Evolutionary conservation across 352 stramenopile species (phyloP), one percentile per base, ranked within the genome.

Genomic region (Pythium brachiatum): DNA sequence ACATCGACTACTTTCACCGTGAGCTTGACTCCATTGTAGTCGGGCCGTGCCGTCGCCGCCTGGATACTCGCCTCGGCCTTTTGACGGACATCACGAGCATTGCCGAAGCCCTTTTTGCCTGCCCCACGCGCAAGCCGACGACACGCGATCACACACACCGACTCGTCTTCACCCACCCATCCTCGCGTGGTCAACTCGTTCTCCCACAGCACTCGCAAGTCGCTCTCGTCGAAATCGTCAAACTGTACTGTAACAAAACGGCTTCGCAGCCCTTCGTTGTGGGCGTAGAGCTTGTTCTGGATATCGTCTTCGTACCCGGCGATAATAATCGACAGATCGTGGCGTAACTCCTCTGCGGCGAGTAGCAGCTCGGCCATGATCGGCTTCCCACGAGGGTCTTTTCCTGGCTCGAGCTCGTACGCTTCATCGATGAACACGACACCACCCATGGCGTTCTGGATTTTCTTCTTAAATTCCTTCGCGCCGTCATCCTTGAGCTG

Each of bases 361-460:
- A 86, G 83, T 16, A 98, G 63, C 26, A 98, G 58, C 50, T 96
- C 81, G 2, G 94, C 90, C n/a, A 96, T 79, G 26, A 98, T 94
- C 7, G 89, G 75, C 46, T 84, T 91, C 0, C 87, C 91, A 34
- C 89, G 92, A 21, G 75, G 74, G 46, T 96, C 85, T 5, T 67
- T 70, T 6, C 77, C 68, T 6, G 90, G 91, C 39, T 98, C 87
- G 41, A 98, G 56, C 27, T 95, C 82, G 59, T 97, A 97, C 36
- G 90, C 90, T 66, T 98, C 94, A 52, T 98, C 94, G 25, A 98
- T 95, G 57, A 98, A 98, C 9, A 98, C 66, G 9, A 96, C 85
- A 27, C 91, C 92, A 13, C 88, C 92, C 41, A 77, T 78, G 0
- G 88, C 80, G 5, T 69, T 62, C 32, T 82, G 23, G 7, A 98